These are phyloP conservation scores for Pluteus cervinus DNA, from an alignment of 768 basidiomycete species.

Conservation along the genomic window DNA sequence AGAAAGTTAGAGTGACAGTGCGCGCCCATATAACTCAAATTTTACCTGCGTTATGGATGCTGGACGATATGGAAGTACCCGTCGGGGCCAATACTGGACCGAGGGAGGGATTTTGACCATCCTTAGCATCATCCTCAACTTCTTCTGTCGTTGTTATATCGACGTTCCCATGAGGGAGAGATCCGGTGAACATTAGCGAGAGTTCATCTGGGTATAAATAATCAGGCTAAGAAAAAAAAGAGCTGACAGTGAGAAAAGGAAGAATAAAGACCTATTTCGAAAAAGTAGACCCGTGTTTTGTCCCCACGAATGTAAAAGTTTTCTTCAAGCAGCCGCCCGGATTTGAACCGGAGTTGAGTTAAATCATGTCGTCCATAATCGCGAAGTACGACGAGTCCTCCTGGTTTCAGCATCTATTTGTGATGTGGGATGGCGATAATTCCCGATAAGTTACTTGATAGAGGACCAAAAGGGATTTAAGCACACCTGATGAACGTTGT, in stretches of 20 bases:
- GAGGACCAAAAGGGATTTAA: conserved; percentile 3
- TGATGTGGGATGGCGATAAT: neutral
- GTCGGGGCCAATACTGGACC: conserved; percentile 7
- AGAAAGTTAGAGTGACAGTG: neutral
- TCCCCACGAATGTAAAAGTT: conserved; percentile 97
- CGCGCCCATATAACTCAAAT: too few species aligned
- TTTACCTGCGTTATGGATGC: conserved; percentile 1
- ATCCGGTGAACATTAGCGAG: conserved; percentile 72
- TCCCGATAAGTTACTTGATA: neutral
- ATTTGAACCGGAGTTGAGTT: conserved; percentile 91
- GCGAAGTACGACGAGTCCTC: conserved; percentile 76
- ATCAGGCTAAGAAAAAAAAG: conserved; percentile 6
- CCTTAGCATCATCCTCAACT: conserved; percentile 28
- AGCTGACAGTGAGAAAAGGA: neutral
- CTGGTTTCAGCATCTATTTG: conserved; percentile 81
- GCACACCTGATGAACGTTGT: conserved; percentile 71
- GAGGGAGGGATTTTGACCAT: conserved; percentile 7
- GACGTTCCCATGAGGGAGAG: conserved; percentile 24
- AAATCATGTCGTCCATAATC: conserved; percentile 97
- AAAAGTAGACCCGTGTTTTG: conserved; percentile 97
- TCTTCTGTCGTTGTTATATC: conserved; percentile 25
- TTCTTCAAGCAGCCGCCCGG: conserved; percentile 79
- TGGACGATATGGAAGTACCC: conserved; percentile 8
- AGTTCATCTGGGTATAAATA: too few species aligned
- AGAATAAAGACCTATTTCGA: conserved; percentile 59